Evolutionary conservation across 2,329 filamentous ascomycete species (phyloP).

Genomic region (Cadophora luteo-olivacea): DNA sequence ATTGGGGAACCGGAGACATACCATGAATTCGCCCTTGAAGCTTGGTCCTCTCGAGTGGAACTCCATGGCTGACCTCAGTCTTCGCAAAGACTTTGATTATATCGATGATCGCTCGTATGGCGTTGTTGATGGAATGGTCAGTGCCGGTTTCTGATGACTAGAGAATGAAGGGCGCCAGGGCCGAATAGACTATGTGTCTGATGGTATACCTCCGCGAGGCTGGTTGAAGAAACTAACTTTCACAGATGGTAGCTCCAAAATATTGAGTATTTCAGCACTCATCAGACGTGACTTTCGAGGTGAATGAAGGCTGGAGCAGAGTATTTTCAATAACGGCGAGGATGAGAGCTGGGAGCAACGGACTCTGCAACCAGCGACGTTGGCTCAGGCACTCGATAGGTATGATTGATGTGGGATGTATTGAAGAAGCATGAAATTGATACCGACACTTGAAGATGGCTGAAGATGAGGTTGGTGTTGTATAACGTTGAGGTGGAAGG

Average conservation of each 20-base stretch:
- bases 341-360: no score
- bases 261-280: no score
- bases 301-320: not conserved
- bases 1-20: not conserved
- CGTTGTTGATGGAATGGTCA: not conserved
- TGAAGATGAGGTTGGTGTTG: not conserved
- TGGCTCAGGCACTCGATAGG: not conserved
- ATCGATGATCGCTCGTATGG: not conserved
- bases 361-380: no score
- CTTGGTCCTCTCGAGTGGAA: not conserved
- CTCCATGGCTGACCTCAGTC: not conserved
- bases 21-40: slow-evolving; percentile 5
- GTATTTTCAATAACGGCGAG: no score
- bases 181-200: no score
- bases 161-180: no score
- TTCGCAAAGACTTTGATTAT: not conserved
- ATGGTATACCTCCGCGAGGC: not conserved
- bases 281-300: not conserved
- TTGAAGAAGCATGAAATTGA: not conserved
- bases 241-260: no score
- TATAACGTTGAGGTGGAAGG: not conserved
- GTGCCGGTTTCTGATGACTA: not conserved
- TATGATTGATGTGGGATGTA: not conserved
- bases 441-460: not conserved
- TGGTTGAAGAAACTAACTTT: not conserved